A percentile compares a stretch with the other conserved stretches of the same genome.
These are phyloP conservation scores for Shiraia sp. DNA, from an alignment of 2,329 filamentous ascomycete genomes.

Conservation along the genomic window DNA sequence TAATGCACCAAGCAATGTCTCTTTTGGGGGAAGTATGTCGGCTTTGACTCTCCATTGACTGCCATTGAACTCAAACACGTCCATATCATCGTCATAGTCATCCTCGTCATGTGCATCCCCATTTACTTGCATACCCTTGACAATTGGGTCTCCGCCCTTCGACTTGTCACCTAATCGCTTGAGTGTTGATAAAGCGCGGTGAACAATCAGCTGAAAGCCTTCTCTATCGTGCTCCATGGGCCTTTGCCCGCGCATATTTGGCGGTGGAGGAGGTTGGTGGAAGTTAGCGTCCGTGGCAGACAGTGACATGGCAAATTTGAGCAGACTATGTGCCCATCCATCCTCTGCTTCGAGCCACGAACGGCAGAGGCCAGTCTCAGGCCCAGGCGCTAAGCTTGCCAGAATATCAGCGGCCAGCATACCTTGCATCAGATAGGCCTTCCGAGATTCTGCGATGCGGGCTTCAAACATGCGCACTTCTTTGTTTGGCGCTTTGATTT, in stretches of 20 bases:
- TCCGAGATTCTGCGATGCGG: slow-evolving; percentile 77
- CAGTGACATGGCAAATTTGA: slow-evolving; percentile 74
- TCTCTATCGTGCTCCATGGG: slow-evolving; percentile 40
- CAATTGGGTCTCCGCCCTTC: slow-evolving; percentile 39
- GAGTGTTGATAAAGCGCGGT: slow-evolving; percentile 53
- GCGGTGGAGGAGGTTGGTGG: slow-evolving; percentile 30
- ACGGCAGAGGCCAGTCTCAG: slow-evolving; percentile 73
- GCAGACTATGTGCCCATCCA: slow-evolving; percentile 79
- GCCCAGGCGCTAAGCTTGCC: slow-evolving; percentile 70
- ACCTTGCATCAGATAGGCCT: slow-evolving; percentile 89
- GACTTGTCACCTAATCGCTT: slow-evolving; percentile 52
- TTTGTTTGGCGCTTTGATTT: slow-evolving; percentile 49
- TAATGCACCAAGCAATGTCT: slow-evolving; percentile 52
- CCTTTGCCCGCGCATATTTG: slow-evolving; percentile 34
- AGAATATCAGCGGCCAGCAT: slow-evolving; percentile 89
- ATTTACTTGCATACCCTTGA: slow-evolving; percentile 32
- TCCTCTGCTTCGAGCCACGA: slow-evolving; percentile 83
- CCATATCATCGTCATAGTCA: slow-evolving; percentile 38
- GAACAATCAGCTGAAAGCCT: slow-evolving; percentile 47
- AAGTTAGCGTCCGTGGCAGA: slow-evolving; percentile 34
- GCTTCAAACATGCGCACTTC: slow-evolving; percentile 49
- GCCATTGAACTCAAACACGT: slow-evolving; percentile 35
- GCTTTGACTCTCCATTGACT: slow-evolving; percentile 40
- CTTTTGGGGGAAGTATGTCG: slow-evolving; percentile 51
- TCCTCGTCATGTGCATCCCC: slow-evolving; percentile 30